Evolutionary conservation across 345 rosid species (phyloP), one percentile per base, ranked within the genome.

Genomic region (Salix caprea): DNA sequence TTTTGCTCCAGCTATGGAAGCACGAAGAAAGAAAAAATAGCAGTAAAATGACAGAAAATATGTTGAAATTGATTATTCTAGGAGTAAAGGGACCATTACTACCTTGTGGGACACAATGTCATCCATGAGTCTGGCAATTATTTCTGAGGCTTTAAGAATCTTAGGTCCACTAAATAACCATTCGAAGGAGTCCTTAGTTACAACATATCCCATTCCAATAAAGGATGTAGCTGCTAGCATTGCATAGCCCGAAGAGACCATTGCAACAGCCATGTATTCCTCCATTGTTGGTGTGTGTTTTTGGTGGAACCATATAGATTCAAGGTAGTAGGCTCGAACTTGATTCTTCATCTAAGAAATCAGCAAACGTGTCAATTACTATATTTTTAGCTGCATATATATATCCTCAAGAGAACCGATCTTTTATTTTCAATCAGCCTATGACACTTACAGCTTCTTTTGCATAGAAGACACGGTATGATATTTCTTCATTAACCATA

Each of bases 31-130:
- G n/a, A 13, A 4, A 14, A 4, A n/a, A 23, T 40, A 11, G 19
- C 50, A 46, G 3, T 24, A 19, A 2, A 28, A 26, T 9, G 34
- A 9, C 3, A 48, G 10, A 52, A 18, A 30, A 37, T 7, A 18
- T 50, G 39, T 2, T 2, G 16, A 14, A 40, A 40, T 40, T 40
- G 2, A 14, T 7, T 34, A 11, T 4, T 11, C 11, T n/a, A 36
- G 5, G 16, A 36, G 9, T 39, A 14, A 2, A 23, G 4, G 16
- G 3, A 2, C 8, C 37, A 34, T 32, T 5, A 28, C 30, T 68
- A 76, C 79, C 79, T 76, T 6, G 56, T 68, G 58, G 18, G 44
- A 37, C 14, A 73, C 73, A 6, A 78, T 78, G 61, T 78, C 81
- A 58, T 73, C 64, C 77, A n/a, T 40, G n/a, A 73, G 69, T n/a